Evolutionary conservation across 805 yeast species (phyloP).

Genomic region (Cyberlindnera misumaiensis): DNA sequence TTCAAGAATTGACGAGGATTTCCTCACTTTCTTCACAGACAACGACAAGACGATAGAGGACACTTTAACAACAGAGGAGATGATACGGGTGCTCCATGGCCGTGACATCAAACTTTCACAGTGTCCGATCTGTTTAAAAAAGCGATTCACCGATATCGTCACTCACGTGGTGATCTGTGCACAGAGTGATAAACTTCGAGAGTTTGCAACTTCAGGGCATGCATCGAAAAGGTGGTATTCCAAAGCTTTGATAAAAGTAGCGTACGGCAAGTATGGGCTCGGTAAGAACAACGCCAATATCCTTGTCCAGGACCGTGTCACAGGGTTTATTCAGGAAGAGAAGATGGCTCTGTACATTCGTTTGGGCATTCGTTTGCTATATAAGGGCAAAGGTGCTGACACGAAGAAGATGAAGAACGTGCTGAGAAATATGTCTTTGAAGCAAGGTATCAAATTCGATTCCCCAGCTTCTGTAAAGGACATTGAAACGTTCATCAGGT

Average conservation of each 20-base stretch:
- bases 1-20: conserved; percentile 16
- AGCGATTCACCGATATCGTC: conserved; percentile 64
- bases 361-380: conserved; percentile 77
- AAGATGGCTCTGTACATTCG: conserved; percentile 87
- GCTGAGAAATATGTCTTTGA: conserved; percentile 58
- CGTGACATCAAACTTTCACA: conserved; percentile 30
- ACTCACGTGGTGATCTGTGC: conserved; percentile 85
- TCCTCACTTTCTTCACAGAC: conserved; percentile 12
- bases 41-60: conserved; percentile 25
- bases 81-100: conserved; percentile 43
- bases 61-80: conserved; percentile 46
- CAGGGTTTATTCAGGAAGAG: conserved; percentile 89
- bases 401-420: conserved; percentile 52
- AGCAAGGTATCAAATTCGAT: conserved; percentile 85
- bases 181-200: conserved; percentile 64
- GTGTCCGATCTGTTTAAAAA: conserved; percentile 84
- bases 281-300: conserved; percentile 93
- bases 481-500: conserved; percentile 71
- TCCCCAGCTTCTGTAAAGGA: conserved; percentile 55
- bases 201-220: conserved; percentile 70
- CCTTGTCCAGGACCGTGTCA: conserved; percentile 82
- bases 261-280: conserved; percentile 79
- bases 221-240: conserved; percentile 90
- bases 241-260: conserved; percentile 71
- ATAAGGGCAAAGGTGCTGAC: conserved; percentile 66